Evolutionary conservation across 2,329 filamentous ascomycete species (phyloP), one percentile per base, ranked within the genome.

Genomic region (Penicillium concentricum): DNA sequence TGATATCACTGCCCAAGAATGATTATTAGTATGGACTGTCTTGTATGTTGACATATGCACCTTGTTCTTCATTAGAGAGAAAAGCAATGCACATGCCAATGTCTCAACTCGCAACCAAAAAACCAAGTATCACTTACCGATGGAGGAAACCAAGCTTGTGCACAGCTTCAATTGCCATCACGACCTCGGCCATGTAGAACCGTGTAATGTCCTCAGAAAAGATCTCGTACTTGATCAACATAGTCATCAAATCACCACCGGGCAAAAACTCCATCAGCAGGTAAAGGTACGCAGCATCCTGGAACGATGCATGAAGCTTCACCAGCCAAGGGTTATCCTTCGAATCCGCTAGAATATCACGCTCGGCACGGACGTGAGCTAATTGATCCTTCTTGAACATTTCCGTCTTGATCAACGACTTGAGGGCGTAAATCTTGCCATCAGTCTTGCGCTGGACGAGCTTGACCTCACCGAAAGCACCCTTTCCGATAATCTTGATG

Each of bases 351-450:
- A 99, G 81, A 67, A 99, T 97, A 74, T 99, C 94, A 82, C 94
- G 87, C 79, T 99, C 94, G 51, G 94, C 92, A 62, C 95, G 92
- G 59, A 99, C 94, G 78, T 99, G 94, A 18, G 94, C 94, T 59
- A 99, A 81, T 76, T 99, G 94, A 72, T 99, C 94, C 78, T 96
- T 97, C 80, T 96, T 97, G 81, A 97, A 97, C 94, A 99, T 99
- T 77, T 99, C 94, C 47, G 91, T 92, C 82, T 99, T 99, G 76
- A 99, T 91, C 65, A 99, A 82, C 44, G 93, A 97, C 81, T 99
- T 99, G 82, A 99, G 89, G 59, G 94, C 94, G 69, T 97, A 99
- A 62, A 99, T 92, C 78, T 96, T 96, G 76, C 91, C 91, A 70
- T 97, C 94, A 51, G 90, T 87, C 82, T 92, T 96, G 79, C 96